Evolutionary conservation across 1,284 basidiomycete species (phyloP), one percentile per base, ranked within the genome.

Genomic region (Fomitiporia mediterranea): DNA sequence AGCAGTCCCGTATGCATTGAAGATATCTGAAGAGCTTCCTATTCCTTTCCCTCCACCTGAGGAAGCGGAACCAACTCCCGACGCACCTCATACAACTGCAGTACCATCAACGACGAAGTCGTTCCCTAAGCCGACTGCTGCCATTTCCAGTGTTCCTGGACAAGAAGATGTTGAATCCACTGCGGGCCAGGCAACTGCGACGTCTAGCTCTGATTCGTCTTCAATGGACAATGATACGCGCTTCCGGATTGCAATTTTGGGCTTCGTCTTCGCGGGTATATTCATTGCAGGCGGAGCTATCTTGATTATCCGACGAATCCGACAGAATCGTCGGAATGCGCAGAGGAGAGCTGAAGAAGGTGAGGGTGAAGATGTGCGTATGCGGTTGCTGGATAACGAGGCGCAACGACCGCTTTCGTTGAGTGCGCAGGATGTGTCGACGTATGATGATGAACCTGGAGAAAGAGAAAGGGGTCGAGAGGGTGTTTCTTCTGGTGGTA

Each of bases 81-180:
- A 35, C 60, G 72, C 47, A 6, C 27, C 43, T 7, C 62, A 70
- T 4, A 69, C 76, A 13, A 67, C 73, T 0, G 59, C 65, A 8
- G 57, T 60, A 3, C 66, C 79, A 35, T 74, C 74, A 5, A 68
- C 74, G 27, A 82, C 81, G 2, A 89, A 86, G 64, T 77, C 82
- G 46, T 79, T 86, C 62, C 72, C 85, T 0, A 96, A 95, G 69
- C 96, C 96, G 0, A 99, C 96, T 0, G 85, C 79, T 8, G 62
- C 32, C 19, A 27, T 32, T n/a, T 34, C 46, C 6, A 37, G 39
- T 8, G n/a, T 9, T 15, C 15, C 53, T 28, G n/a, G 39, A 25
- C 9, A 47, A 32, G 35, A 46, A 1, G 57, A 51, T 15, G 23
- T 46, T n/a, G 53, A 32, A 21, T 28, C 57, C 39, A 23, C 51